Evolutionary conservation across 768 basidiomycete species (phyloP).

Genomic region (Gelatoporia subvermispora): DNA sequence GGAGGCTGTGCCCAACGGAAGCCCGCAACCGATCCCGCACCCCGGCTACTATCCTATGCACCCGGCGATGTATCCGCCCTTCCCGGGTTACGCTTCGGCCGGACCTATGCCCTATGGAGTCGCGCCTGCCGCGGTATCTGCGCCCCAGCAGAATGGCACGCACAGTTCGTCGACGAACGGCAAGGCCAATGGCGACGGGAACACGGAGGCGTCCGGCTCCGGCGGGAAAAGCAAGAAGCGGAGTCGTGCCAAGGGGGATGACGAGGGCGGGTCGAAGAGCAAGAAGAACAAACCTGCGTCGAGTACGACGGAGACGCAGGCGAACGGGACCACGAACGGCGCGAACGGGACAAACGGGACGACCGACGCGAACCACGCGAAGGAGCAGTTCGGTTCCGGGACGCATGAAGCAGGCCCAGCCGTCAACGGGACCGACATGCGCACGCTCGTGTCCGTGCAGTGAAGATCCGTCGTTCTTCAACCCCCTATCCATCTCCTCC

Average conservation of each 20-base stretch:
- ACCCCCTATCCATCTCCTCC: not conserved
- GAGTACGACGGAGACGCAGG: slow-evolving; percentile 2
- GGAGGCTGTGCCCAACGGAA: slow-evolving; percentile 28
- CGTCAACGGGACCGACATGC: slow-evolving; percentile 11
- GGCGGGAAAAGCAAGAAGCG: slow-evolving; percentile 26
- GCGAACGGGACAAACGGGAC: slow-evolving; percentile 1
- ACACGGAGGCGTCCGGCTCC: slow-evolving; percentile 13
- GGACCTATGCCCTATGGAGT: slow-evolving; percentile 11
- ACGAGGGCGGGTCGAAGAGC: slow-evolving; percentile 23
- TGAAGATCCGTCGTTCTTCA: too few relatives aligned
- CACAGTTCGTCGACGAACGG: slow-evolving; percentile 16
- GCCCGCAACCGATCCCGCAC: slow-evolving; percentile 23
- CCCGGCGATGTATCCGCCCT: slow-evolving; percentile 31
- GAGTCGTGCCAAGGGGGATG: slow-evolving; percentile 21
- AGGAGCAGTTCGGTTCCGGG: slow-evolving; percentile 8
- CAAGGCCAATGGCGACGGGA: slow-evolving; percentile 12
- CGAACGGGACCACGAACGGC: not conserved
- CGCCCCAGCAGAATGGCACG: slow-evolving; percentile 22
- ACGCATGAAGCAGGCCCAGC: slow-evolving; percentile 9
- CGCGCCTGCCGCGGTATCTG: slow-evolving; percentile 10
- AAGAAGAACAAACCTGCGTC: slow-evolving; percentile 29
- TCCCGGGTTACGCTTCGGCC: slow-evolving; percentile 9
- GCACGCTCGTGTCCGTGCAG: slow-evolving; percentile 13
- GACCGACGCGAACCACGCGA: slow-evolving; percentile 3
- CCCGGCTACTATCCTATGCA: slow-evolving; percentile 32